Percentiles rank a stretch among this genome's conserved stretches.
Conservation (phyloP, 2,329 filamentous ascomycete genomes). For the Pleoardoris graminearum region DNA sequence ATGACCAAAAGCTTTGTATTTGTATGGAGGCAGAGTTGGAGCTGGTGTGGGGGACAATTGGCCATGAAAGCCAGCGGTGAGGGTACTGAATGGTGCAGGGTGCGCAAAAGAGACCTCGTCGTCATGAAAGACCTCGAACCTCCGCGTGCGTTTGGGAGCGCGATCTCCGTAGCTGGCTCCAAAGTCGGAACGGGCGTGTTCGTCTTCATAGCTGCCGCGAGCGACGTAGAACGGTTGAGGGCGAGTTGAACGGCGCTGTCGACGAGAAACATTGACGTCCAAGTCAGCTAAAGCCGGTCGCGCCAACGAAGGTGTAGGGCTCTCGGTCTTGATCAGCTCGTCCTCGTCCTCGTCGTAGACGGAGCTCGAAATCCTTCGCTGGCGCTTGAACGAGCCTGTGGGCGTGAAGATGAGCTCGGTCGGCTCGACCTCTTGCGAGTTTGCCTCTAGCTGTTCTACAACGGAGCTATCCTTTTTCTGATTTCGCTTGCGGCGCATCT, state of each 20-base stretch:
- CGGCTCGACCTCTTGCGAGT: constrained; percentile 66
- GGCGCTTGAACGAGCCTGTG: constrained; percentile 47
- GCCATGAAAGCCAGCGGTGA: constrained; percentile 38
- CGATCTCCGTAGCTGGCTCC: constrained; percentile 32
- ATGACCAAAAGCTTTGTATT: constrained; percentile 37
- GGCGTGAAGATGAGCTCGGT: constrained; percentile 66
- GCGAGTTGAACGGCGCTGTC: constrained; percentile 33
- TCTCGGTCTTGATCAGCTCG: constrained; percentile 42
- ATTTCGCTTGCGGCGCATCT: constrained; percentile 74
- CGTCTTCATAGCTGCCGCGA: constrained; percentile 37
- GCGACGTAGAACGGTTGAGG: constrained; percentile 21
- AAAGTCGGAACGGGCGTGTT: constrained; percentile 31
- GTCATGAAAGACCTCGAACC: constrained; percentile 50
- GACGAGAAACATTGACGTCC: constrained; percentile 38
- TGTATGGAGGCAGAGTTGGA: constrained; percentile 32
- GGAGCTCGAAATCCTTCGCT: constrained; percentile 51
- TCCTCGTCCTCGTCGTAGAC: constrained; percentile 47
- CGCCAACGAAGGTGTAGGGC: constrained; percentile 30
- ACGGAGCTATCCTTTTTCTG: constrained; percentile 76
- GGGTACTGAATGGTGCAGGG: constrained; percentile 38
- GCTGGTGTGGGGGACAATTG: constrained; percentile 31
- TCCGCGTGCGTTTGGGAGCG: constrained; percentile 40
- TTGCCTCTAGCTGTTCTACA: constrained; percentile 66
- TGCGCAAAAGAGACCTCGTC: constrained; percentile 40
- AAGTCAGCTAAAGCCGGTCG: constrained; percentile 38